Conservation (phyloP, 2,329 filamentous ascomycete species). For the Scedosporium minutisporum region DNA sequence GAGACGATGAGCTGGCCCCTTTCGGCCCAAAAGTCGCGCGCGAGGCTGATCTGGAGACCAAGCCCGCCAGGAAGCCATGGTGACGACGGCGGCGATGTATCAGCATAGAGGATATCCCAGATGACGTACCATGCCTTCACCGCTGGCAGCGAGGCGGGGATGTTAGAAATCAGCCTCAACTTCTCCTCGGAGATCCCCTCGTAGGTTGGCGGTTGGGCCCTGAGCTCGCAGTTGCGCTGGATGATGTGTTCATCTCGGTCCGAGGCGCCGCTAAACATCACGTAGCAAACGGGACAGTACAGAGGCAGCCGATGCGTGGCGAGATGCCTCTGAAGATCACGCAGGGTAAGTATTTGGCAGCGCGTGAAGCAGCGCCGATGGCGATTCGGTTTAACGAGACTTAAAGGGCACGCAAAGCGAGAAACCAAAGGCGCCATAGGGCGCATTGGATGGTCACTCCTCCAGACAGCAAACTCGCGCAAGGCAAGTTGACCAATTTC, state of each 20-base stretch:
- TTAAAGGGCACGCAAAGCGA: conserved; percentile 2
- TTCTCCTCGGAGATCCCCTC: conserved; percentile 7
- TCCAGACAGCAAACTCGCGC: neutral
- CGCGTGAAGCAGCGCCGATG: conserved; percentile 7
- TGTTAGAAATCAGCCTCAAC: neutral
- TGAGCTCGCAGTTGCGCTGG: conserved; percentile 1
- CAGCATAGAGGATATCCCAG: conserved; percentile 1
- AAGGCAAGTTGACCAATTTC: neutral
- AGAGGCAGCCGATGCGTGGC: neutral
- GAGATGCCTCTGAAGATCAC: neutral
- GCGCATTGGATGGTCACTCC: neutral
- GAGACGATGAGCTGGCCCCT: conserved; percentile 4
- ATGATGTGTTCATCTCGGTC: conserved; percentile 1
- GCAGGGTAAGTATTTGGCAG: conserved; percentile 12
- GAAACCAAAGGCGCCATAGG: neutral
- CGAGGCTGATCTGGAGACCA: neutral
- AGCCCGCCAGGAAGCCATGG: neutral
- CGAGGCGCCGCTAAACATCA: neutral
- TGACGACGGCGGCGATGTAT: neutral
- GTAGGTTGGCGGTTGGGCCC: neutral
- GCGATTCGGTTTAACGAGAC: neutral
- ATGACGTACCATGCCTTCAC: conserved; percentile 4
- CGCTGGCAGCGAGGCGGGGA: neutral
- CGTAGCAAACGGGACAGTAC: conserved; percentile 6
- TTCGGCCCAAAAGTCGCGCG: neutral